Evolutionary conservation across 495 filamentous ascomycete species (phyloP).

Genomic region (Hyaloscypha bicolor): DNA sequence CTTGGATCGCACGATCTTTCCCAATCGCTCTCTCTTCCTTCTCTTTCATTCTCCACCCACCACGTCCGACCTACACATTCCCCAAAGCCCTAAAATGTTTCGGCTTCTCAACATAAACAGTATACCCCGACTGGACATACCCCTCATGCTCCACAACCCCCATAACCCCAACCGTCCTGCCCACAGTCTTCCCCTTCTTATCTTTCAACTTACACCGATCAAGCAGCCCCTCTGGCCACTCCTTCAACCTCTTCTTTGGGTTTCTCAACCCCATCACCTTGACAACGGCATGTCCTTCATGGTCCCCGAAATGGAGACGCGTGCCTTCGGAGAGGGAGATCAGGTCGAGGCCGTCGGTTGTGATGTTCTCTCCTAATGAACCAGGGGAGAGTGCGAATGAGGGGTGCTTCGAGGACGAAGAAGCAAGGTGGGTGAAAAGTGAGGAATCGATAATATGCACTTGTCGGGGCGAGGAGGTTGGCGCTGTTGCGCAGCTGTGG

Average conservation of each 20-base stretch:
- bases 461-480: slow-evolving; percentile 16
- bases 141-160: slow-evolving; percentile 22
- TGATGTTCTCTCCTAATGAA: slow-evolving; percentile 27
- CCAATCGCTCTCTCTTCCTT: not conserved
- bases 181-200: slow-evolving; percentile 20
- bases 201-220: slow-evolving; percentile 21
- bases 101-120: slow-evolving; percentile 19
- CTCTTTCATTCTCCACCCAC: not conserved
- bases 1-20: not conserved
- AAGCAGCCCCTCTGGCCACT: slow-evolving; percentile 23
- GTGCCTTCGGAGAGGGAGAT: slow-evolving; percentile 17
- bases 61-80: slow-evolving; percentile 9
- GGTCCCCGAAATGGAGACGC: slow-evolving; percentile 20
- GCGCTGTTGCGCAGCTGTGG: slow-evolving; percentile 1
- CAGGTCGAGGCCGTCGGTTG: slow-evolving; percentile 22
- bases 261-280: slow-evolving; percentile 23
- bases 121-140: slow-evolving; percentile 12
- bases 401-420: slow-evolving; percentile 1
- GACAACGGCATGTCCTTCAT: slow-evolving; percentile 26
- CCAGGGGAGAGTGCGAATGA: slow-evolving; percentile 19
- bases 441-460: slow-evolving; percentile 20
- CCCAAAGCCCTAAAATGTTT: slow-evolving; percentile 7
- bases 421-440: slow-evolving; percentile 6
- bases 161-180: slow-evolving; percentile 27
- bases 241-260: slow-evolving; percentile 19